Evolutionary conservation across 352 stramenopile species (phyloP).

Genomic region (Pythium rhizo-oryzae): DNA sequence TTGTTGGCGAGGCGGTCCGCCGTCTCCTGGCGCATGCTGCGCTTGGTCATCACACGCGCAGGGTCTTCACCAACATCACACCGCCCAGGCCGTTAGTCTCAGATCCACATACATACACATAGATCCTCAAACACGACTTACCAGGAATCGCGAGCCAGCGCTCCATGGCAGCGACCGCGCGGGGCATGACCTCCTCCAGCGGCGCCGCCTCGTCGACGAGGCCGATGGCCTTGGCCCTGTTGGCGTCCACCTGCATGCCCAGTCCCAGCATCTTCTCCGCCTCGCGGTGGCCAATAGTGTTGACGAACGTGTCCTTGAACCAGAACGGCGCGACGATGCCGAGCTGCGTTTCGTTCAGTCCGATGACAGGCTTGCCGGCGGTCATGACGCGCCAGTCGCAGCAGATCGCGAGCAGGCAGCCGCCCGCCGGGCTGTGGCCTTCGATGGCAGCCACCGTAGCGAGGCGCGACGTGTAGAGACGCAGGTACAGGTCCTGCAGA

Average conservation of each 20-base stretch:
- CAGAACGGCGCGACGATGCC: conserved; percentile 89
- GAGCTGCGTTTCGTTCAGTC: conserved; percentile 94
- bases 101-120: not conserved
- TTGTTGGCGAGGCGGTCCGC: conserved; percentile 54
- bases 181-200: conserved; percentile 77
- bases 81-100: not conserved
- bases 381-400: conserved; percentile 96
- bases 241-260: conserved; percentile 77
- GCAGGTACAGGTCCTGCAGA: conserved; percentile 92
- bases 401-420: conserved; percentile 93
- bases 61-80: conserved; percentile 35
- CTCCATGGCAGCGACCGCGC: conserved; percentile 58
- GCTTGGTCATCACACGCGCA: conserved; percentile 76
- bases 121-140: too few species aligned
- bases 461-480: conserved; percentile 92
- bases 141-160: conserved; percentile 85
- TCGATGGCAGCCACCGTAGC: conserved; percentile 90
- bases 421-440: conserved; percentile 92
- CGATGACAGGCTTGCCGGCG: conserved; percentile 87
- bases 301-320: conserved; percentile 76
- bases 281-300: conserved; percentile 83
- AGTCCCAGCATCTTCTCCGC: conserved; percentile 87
- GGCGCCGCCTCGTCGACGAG: conserved; percentile 78
- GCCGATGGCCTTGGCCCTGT: conserved; percentile 72
- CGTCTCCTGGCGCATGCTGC: conserved; percentile 76